Conservation (phyloP, 257 asterid species). For the Avicennia marina region DNA sequence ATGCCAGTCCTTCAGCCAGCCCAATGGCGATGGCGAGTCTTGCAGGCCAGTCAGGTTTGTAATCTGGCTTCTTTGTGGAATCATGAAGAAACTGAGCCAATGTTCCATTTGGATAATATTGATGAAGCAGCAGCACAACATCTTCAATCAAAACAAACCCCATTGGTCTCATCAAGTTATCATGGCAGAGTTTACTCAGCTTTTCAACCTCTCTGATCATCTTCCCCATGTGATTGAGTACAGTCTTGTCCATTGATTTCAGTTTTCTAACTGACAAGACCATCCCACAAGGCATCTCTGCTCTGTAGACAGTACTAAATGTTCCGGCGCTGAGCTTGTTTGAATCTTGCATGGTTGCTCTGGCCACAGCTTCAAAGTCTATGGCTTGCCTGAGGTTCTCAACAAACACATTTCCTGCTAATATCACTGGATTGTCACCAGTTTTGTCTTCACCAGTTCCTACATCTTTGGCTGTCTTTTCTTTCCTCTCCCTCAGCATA, state of each 20-base stretch:
- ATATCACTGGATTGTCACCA: conserved; percentile 48
- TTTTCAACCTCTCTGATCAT: conserved; percentile 93
- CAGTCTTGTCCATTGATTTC: conserved; percentile 69
- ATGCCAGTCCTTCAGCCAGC: conserved; percentile 89
- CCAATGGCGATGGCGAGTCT: conserved; percentile 86
- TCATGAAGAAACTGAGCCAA: conserved; percentile 73
- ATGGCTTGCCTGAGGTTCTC: conserved; percentile 85
- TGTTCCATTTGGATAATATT: conserved; percentile 56
- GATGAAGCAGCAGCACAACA: conserved; percentile 64
- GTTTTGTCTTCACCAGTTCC: conserved; percentile 34
- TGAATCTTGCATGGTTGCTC: conserved; percentile 70
- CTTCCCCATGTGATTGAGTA: conserved; percentile 66
- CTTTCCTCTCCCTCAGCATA: conserved; percentile 92
- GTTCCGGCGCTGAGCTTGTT: conserved; percentile 70
- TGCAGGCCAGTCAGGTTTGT: conserved; percentile 78
- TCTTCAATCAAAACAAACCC: conserved; percentile 89
- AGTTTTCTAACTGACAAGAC: conserved; percentile 65
- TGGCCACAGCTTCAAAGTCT: conserved; percentile 78
- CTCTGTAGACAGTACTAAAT: conserved; percentile 79
- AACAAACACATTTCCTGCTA: conserved; percentile 75
- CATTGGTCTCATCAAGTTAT: conserved; percentile 71
- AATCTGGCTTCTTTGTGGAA: conserved; percentile 34
- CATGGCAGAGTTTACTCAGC: conserved; percentile 76
- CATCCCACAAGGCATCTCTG: conserved; percentile 98
- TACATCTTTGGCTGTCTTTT: conserved; percentile 52